Evolutionary conservation across 306 rosid species (phyloP).

Genomic region (Dryas octopetala): DNA sequence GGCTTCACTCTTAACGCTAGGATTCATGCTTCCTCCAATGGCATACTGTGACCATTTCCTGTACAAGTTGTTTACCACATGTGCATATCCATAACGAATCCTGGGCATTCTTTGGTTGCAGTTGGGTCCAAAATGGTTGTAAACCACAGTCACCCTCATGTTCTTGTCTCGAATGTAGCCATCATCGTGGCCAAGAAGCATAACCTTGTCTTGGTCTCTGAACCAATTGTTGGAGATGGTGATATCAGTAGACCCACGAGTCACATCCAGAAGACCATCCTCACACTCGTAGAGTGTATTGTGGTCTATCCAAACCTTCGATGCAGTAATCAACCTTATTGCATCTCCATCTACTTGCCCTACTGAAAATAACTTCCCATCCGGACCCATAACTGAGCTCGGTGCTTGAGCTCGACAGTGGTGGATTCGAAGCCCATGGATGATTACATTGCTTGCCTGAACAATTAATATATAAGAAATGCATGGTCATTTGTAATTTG

Average conservation of each 20-base stretch:
- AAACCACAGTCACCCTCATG: constrained; percentile 41
- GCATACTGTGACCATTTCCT: constrained; percentile 37
- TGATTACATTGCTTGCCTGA: constrained; percentile 35
- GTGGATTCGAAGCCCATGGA: constrained; percentile 46
- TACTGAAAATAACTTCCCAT: constrained; percentile 17
- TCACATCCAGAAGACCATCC: constrained; percentile 46
- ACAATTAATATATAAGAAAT: no score
- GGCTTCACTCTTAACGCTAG: constrained; percentile 35
- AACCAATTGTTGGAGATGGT: constrained; percentile 52
- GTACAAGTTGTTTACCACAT: constrained; percentile 43
- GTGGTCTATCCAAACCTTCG: constrained; percentile 52
- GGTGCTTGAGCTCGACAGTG: constrained; percentile 37
- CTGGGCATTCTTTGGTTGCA: constrained; percentile 56
- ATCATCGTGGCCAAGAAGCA: constrained; percentile 51
- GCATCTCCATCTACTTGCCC: constrained; percentile 48
- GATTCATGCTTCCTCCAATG: constrained; percentile 41
- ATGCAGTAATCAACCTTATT: constrained; percentile 32
- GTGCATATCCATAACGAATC: constrained; percentile 43
- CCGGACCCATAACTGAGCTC: constrained; percentile 31
- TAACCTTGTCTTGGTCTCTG: constrained; percentile 45
- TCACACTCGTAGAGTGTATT: constrained; percentile 40
- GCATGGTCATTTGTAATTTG: no score
- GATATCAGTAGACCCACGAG: constrained; percentile 41
- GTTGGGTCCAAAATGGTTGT: constrained; percentile 50
- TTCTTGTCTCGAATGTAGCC: constrained; percentile 32